Evolutionary conservation across 106 monocot species (phyloP), one percentile per base, ranked within the genome.

Genomic region (Apostasia shenzhenica): DNA sequence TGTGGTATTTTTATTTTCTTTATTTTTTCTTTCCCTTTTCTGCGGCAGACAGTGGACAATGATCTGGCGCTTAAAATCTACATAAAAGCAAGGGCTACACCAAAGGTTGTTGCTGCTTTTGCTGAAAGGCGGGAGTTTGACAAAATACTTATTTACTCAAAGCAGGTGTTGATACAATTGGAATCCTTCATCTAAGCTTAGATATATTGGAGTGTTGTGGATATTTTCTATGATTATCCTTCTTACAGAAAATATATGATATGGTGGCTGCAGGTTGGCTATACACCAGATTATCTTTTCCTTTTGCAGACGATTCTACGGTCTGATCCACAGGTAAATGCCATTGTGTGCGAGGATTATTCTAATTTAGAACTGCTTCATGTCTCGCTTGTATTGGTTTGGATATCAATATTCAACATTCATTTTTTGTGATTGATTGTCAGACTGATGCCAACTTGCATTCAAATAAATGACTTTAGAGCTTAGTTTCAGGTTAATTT

Each of bases 71-170:
- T 97, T n/a, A 92, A 92, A 72, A 99, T 99, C 61, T 99, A 87
- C 70, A 92, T 99, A 78, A 99, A 99, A 90, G 92, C 97, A 56
- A 89, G 92, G 75, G 84, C 81, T 64, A 99, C 92, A 39, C 97
- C 97, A 26, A 99, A 92, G 81, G 97, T 99, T 73, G 97, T 99
- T 72, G 97, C 97, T 69, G 97, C 97, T 69, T 99, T 99, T 93
- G 92, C 97, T 73, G 92, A 99, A 76, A 78, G 92, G 73, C 83
- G 92, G 74, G 97, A 99, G 60, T 99, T 99, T 83, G 92, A 99
- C 73, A 99, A 99, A 81, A 92, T 99, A 69, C 92, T 99, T 51
- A 92, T 99, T 45, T 99, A 99, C 73, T 99, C 92, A 54, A 99
- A 99, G 79, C 95, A 97, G 89, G 95, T 92, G 76, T 37, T 57